A percentile compares a stretch with the other conserved stretches of the same genome.
phyloP scores from a whole-genome alignment of 768 basidiomycete species.

The Lactarius akahatsu region DNA sequence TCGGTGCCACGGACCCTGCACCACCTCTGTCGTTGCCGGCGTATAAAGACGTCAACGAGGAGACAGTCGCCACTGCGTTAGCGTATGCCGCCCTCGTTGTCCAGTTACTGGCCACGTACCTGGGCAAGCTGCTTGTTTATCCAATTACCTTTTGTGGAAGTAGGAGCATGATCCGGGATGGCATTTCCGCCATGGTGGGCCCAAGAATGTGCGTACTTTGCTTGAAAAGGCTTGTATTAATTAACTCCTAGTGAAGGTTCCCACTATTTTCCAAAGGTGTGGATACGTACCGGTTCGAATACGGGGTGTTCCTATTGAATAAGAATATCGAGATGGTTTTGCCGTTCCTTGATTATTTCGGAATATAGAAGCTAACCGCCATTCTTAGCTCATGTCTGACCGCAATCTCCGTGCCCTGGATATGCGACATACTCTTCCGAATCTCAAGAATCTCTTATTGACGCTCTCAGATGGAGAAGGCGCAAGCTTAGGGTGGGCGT shows the following conservation, averaged over 20 bases:
- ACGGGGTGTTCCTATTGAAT: slow-evolving; percentile 94
- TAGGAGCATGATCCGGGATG: slow-evolving; percentile 86
- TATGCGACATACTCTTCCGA: slow-evolving; percentile 93
- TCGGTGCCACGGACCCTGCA: slow-evolving; percentile 70
- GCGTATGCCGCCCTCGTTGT: slow-evolving; percentile 89
- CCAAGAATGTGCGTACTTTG: slow-evolving; percentile 74
- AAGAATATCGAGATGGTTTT: slow-evolving; percentile 93
- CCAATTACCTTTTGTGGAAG: slow-evolving; percentile 90
- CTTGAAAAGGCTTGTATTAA: slow-evolving; percentile 2
- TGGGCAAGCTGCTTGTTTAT: slow-evolving; percentile 76
- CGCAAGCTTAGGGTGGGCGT: slow-evolving; percentile 47
- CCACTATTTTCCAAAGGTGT: slow-evolving; percentile 93
- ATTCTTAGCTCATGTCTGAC: slow-evolving; percentile 79
- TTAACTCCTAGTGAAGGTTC: slow-evolving; percentile 59
- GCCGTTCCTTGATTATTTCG: slow-evolving; percentile 27
- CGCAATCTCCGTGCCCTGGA: slow-evolving; percentile 87
- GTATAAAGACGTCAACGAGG: slow-evolving; percentile 78
- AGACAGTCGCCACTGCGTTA: slow-evolving; percentile 82
- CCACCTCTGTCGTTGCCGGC: slow-evolving; percentile 70
- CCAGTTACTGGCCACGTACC: slow-evolving; percentile 76
- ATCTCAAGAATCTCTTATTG: slow-evolving; percentile 90
- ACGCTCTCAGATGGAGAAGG: slow-evolving; percentile 76
- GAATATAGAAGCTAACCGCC: slow-evolving; percentile 11
- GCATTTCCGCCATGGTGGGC: slow-evolving; percentile 93
- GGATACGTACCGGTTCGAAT: slow-evolving; percentile 96